These are phyloP conservation scores for Elsinoe australis DNA, from an alignment of 2,329 filamentous ascomycete species.

Conservation along the genomic window DNA sequence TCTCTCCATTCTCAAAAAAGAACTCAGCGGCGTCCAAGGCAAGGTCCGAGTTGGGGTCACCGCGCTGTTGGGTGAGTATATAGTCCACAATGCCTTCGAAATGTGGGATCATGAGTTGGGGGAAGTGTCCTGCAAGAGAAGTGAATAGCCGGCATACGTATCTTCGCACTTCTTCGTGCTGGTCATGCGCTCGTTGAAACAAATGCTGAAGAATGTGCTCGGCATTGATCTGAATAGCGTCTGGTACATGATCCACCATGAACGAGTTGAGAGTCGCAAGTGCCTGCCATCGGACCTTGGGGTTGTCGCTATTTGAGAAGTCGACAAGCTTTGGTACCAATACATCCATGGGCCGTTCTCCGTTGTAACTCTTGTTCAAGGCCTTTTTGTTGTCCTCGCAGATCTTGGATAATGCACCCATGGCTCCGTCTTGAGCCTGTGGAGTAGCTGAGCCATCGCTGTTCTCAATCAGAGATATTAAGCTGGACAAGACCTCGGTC, in stretches of 20 bases:
- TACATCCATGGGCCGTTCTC: constrained; percentile 77
- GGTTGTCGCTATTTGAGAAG: constrained; percentile 67
- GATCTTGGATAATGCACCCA: constrained; percentile 87
- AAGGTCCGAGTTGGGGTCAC: constrained; percentile 72
- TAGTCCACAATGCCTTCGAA: constrained; percentile 85
- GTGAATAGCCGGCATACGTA: constrained; percentile 93
- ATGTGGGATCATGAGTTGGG: constrained; percentile 84
- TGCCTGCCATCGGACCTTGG: constrained; percentile 72
- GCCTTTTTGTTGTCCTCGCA: constrained; percentile 91
- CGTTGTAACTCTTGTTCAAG: constrained; percentile 79
- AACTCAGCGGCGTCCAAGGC: constrained; percentile 95
- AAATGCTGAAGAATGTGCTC: constrained; percentile 75
- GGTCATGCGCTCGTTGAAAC: constrained; percentile 71
- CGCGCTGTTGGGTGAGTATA: constrained; percentile 81
- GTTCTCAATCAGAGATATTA: constrained; percentile 72
- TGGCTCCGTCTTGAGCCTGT: constrained; percentile 81
- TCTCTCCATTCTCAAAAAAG: constrained; percentile 89
- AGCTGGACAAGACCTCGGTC: constrained; percentile 80
- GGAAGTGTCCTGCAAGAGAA: constrained; percentile 79
- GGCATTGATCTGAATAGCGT: constrained; percentile 71
- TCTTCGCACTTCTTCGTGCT: constrained; percentile 72
- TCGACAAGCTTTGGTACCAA: constrained; percentile 86
- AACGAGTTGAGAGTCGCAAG: constrained; percentile 87
- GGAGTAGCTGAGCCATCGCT: constrained; percentile 57
- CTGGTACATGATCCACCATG: constrained; percentile 62